Evolutionary conservation across 257 asterid species (phyloP).

Genomic region (Nicotiana attenuata): DNA sequence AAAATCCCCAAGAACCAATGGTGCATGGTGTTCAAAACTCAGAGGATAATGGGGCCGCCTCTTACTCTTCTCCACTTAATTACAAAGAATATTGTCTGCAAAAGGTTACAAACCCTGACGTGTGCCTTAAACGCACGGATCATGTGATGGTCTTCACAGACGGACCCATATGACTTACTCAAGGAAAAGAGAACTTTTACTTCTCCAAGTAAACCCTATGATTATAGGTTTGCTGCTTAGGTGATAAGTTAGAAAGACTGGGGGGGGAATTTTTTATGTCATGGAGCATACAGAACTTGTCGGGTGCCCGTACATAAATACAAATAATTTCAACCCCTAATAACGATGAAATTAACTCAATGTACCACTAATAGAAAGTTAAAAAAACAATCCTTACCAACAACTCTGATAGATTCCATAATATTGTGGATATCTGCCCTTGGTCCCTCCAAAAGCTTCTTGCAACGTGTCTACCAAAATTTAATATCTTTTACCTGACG

Average conservation of each 20-base stretch:
- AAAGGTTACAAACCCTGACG: no score
- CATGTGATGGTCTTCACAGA: no score
- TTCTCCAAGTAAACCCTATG: background rate
- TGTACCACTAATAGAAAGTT: background rate
- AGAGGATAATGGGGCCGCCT: no score
- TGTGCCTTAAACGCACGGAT: no score
- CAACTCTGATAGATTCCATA: constrained; percentile 16
- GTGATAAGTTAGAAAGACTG: background rate
- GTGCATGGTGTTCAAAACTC: no score
- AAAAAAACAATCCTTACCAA: constrained; percentile 7
- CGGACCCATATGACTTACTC: background rate
- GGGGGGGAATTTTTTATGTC: background rate
- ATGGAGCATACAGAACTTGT: background rate
- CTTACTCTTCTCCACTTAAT: no score
- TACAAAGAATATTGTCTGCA: no score
- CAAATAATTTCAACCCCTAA: background rate
- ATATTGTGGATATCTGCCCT: constrained; percentile 21
- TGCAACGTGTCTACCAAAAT: constrained; percentile 15
- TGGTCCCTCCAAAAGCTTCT: constrained; percentile 25
- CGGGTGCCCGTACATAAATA: background rate
- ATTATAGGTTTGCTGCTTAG: background rate
- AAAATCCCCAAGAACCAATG: no score
- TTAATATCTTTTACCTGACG: constrained; percentile 17
- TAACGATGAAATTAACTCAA: background rate
- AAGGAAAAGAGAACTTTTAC: background rate